Base-by-base conservation (phyloP, 2,329 filamentous ascomycete species). In the Annulohypoxylon truncatum region DNA sequence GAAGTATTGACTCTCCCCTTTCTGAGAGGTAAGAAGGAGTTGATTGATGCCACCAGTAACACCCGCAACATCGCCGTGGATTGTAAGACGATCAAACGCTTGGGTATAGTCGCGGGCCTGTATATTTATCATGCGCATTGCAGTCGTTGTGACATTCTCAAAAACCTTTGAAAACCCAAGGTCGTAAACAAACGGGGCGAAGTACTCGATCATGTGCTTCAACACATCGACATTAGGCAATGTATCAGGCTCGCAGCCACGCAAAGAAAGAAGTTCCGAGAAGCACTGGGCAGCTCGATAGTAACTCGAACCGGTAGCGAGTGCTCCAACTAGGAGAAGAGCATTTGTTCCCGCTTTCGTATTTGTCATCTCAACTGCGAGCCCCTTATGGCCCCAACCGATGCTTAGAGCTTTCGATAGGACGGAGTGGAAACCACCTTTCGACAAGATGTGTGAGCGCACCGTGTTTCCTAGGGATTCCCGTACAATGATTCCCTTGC, bases 341-440 rank as follows among this genome's bases (percentile, higher is more conserved):
- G 33, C 33, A 15, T 53, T 53, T 10, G 33, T 42, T 5, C 51
- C 51, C 2, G 51, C 51, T 29, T 42, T 40, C 1, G 51, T 54
- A 2, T 40, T 38, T 26, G 53, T 20, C 53, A 64, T 58, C 26
- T 63, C 53, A 7, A 58, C 54, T 8, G 60, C 46, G 28, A 58
- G 28, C 5, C 18, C 52, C 7, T 47, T 35, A 26, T 63, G 53
- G 3, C 60, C 46, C 61, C 53, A 59, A 18, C 61, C 47, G 12
- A 58, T 53, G 22, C 47, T 64, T 4, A 64, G 20, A 8, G 54
- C 48, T 18, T 64, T 64, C 15, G 61, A 44, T 8, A 60, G 22
- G 13, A 53, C 31, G 13, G 47, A 51, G 9, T 64, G 53, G 7
- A 54, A 22, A 20, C 54, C 31, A 2, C 50, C 33, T 31, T 22